phyloP scores from a whole-genome alignment of 1,139 yeast genomes.

The Arxiozyma bovina region DNA sequence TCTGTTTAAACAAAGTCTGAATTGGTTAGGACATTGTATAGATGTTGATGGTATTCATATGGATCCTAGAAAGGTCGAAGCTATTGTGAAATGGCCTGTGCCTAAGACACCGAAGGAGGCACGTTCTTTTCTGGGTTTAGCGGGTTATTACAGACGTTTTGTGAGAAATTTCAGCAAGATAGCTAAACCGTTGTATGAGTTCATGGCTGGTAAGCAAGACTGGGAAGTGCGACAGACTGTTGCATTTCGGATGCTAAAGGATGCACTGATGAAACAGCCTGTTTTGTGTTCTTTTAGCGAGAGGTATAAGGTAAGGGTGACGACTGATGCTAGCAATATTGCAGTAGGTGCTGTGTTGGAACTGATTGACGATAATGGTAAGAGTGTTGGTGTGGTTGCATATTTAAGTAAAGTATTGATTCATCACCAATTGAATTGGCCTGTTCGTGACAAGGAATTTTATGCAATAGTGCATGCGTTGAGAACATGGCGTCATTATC shows the following conservation, averaged over 20 bases:
- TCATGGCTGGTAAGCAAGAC: background rate
- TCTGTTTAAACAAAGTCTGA: background rate
- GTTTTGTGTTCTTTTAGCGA: background rate
- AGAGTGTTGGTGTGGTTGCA: background rate
- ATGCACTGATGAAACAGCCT: background rate
- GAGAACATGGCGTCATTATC: background rate
- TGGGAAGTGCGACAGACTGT: background rate
- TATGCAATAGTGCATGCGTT: background rate
- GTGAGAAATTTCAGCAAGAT: background rate
- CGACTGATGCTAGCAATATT: background rate
- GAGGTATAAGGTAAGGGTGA: background rate
- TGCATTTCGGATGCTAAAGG: background rate
- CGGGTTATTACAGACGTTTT: background rate
- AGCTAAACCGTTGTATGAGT: background rate
- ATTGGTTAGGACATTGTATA: background rate
- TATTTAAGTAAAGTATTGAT: background rate
- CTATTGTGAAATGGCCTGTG: background rate
- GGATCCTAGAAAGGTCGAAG: background rate
- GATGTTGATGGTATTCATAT: background rate
- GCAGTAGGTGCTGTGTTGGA: conserved; percentile 1
- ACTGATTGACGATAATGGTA: background rate
- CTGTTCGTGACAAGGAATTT: background rate
- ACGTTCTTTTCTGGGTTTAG: background rate
- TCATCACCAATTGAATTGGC: background rate
- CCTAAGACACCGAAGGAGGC: background rate